Percentiles rank a stretch among this genome's conserved stretches.
phyloP scores from a whole-genome alignment of 1,139 yeast species.

The Yamadazyma triangularis region DNA sequence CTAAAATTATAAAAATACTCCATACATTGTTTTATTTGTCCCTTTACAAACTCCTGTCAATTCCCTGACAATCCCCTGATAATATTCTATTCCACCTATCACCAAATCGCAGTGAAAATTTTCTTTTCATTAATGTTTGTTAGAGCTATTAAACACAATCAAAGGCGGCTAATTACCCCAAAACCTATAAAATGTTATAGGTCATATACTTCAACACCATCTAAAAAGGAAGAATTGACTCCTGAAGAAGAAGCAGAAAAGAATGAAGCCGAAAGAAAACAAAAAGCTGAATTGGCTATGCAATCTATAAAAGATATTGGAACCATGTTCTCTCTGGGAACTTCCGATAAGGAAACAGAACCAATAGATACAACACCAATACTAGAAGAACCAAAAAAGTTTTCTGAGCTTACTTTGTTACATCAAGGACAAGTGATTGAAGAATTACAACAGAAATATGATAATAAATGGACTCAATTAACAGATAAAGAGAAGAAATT shows the following conservation, averaged over 20 bases:
- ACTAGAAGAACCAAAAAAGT: slow-evolving; percentile 42
- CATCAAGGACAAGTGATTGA: slow-evolving; percentile 58
- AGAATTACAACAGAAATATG: slow-evolving; percentile 49
- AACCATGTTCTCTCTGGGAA: slow-evolving; percentile 23
- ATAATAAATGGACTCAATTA: slow-evolving; percentile 49
- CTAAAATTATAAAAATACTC: too few species aligned
- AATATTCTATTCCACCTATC: too few species aligned
- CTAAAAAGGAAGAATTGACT: slow-evolving; percentile 2
- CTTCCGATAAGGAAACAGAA: slow-evolving; percentile 33
- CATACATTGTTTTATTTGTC: too few species aligned
- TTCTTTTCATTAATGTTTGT: too few species aligned
- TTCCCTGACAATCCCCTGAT: too few species aligned
- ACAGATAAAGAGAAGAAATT: slow-evolving; percentile 42
- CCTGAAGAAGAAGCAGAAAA: slow-evolving; percentile 14
- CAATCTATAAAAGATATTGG: slow-evolving; percentile 43
- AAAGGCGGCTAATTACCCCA: too few species aligned
- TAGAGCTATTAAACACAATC: too few species aligned
- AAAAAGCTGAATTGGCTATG: slow-evolving; percentile 39
- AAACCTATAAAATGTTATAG: too few species aligned
- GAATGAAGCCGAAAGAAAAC: slow-evolving; percentile 31
- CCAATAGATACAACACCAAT: slow-evolving; percentile 55
- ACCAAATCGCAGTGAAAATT: too few species aligned
- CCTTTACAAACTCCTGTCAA: too few species aligned
- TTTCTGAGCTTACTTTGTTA: slow-evolving; percentile 41
- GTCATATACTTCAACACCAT: too few species aligned